These are phyloP conservation scores for Aspergillus baeticus DNA, from an alignment of 495 filamentous ascomycete species.

Conservation along the genomic window DNA sequence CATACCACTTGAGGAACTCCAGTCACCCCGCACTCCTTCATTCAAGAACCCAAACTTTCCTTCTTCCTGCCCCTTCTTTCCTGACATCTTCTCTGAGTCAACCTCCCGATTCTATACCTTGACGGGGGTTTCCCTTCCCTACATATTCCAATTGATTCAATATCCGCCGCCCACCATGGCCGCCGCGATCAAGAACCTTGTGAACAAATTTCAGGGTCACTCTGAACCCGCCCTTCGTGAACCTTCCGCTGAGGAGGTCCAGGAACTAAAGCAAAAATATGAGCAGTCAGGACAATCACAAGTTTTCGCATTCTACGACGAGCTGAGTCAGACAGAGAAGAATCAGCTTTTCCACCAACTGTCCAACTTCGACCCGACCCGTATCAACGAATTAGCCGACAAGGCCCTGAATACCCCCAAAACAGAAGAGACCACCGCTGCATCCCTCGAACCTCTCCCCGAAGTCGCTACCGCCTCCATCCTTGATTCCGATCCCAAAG, in stretches of 20 bases:
- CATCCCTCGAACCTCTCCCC: slow-evolving; percentile 82
- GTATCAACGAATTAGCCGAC: slow-evolving; percentile 81
- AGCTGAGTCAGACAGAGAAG: slow-evolving; percentile 70
- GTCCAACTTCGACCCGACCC: slow-evolving; percentile 70
- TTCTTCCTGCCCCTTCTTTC: neutral
- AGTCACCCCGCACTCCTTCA: slow-evolving; percentile 15
- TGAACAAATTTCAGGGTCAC: slow-evolving; percentile 54
- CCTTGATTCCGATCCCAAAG: slow-evolving; percentile 78
- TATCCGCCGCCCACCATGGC: slow-evolving; percentile 34
- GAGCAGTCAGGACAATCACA: slow-evolving; percentile 78
- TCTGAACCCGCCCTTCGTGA: slow-evolving; percentile 53
- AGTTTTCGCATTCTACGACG: slow-evolving; percentile 87
- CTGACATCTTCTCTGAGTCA: neutral
- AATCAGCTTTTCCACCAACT: slow-evolving; percentile 79
- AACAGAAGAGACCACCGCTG: slow-evolving; percentile 42
- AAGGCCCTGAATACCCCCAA: slow-evolving; percentile 77
- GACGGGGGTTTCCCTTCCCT: neutral
- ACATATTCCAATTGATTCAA: slow-evolving; percentile 9
- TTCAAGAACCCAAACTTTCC: slow-evolving; percentile 1
- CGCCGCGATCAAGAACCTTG: slow-evolving; percentile 49
- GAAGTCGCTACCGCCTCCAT: slow-evolving; percentile 87
- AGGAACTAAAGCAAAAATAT: slow-evolving; percentile 76
- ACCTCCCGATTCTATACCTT: slow-evolving; percentile 23
- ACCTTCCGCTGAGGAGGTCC: slow-evolving; percentile 70
- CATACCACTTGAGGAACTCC: slow-evolving; percentile 4